phyloP scores from a whole-genome alignment of 805 yeast genomes.

The Metschnikowia proteae region DNA sequence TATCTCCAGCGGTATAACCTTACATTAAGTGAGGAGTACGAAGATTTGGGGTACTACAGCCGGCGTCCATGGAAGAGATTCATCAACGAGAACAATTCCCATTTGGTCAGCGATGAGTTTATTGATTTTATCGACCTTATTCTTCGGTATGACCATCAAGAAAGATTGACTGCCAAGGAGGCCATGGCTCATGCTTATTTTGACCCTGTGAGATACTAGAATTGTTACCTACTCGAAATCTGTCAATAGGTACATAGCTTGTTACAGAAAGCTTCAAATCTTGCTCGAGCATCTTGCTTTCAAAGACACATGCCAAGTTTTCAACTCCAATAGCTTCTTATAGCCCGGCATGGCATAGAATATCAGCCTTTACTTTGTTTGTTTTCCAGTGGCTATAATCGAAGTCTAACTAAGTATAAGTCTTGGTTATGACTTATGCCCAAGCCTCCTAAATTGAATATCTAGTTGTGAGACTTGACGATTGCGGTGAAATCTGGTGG shows the following conservation, averaged over 20 bases:
- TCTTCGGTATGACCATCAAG: slow-evolving; percentile 81
- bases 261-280: not conserved
- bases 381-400: not conserved
- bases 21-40: slow-evolving; percentile 71
- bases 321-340: too few species aligned
- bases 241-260: not conserved
- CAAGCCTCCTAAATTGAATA: not conserved
- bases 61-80: slow-evolving; percentile 67
- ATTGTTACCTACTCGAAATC: not conserved
- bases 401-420: not conserved
- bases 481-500: not conserved
- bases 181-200: slow-evolving; percentile 78
- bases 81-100: slow-evolving; percentile 50
- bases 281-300: not conserved
- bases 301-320: too few species aligned
- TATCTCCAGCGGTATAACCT: slow-evolving; percentile 70
- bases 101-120: slow-evolving; percentile 50
- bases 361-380: not conserved
- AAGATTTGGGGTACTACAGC: slow-evolving; percentile 64
- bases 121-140: slow-evolving; percentile 71
- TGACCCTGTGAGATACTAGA: slow-evolving; percentile 26
- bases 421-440: too few species aligned
- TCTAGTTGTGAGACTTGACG: not conserved
- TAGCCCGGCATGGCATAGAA: too few species aligned
- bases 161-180: slow-evolving; percentile 82